Percentiles rank a stretch among this genome's conserved stretches.
Conservation (phyloP, 73 alveolate genomes). For the Paramecium biaurelia region DNA sequence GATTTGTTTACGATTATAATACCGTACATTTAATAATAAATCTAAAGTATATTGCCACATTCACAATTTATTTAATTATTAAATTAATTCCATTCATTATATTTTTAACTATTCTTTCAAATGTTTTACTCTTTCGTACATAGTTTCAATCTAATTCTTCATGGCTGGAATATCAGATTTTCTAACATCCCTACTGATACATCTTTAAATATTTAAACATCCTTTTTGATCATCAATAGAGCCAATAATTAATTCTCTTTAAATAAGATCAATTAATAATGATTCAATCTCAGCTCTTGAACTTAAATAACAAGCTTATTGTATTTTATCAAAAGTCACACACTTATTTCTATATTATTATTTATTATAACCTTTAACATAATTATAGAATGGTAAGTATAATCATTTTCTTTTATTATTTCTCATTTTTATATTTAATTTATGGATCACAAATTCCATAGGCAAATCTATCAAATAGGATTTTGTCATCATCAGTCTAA, state of each 20-base stretch:
- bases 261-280: neutral
- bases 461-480: neutral
- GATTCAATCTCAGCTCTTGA: neutral
- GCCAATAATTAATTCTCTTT: neutral
- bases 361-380: neutral
- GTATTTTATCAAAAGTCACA: neutral
- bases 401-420: neutral
- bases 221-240: neutral
- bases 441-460: neutral
- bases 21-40: neutral
- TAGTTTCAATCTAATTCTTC: neutral
- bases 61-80: neutral
- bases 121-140: neutral
- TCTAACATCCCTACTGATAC: neutral
- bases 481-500: neutral
- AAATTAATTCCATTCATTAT: neutral
- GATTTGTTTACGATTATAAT: slow-evolving; percentile 31
- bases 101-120: neutral
- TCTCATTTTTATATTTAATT: neutral
- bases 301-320: neutral
- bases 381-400: neutral
- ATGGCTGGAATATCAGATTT: neutral
- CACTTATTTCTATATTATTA: neutral
- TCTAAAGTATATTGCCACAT: neutral
- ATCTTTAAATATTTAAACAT: neutral